Base-by-base conservation (phyloP, 75 land plant genomes). In the Gnetum montanum region DNA sequence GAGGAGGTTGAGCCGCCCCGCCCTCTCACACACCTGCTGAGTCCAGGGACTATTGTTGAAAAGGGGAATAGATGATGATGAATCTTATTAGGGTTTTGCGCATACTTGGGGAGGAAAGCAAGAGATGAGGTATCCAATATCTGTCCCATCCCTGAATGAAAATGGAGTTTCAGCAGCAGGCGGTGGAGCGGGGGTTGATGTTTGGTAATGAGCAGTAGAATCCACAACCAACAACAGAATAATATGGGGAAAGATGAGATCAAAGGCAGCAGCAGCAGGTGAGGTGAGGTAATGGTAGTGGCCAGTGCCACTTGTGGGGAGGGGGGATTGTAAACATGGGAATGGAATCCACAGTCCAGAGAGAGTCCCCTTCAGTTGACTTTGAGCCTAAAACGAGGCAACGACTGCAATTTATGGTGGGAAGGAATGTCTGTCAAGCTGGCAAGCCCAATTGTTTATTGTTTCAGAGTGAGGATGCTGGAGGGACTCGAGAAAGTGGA, bases 401-500 rank as follows among this genome's bases (percentile, higher is more conserved):
- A 18, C 18, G 43, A 41, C 43, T 41, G 13, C 16, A 41, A 41
- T 41, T 41, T 41, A 41, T 41, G 13, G 43, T 41, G 43, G 43
- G 16, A 41, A 8, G 43, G 43, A 41, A 41, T 41, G 43, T 41
- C 43, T 41, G 4, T 15, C 43, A 18, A 15, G 0, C 18, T 41
- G n/a, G 16, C 43, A 41, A 15, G 43, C n/a, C n/a, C 43, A 41
- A 15, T 41, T 41, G 16, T 41, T 41, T 41, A 41, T 41, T 41
- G 16, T 41, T 41, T 18, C 43, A 2, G 16, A 18, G 43, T 41
- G 16, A 18, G n/a, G n/a, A 15, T 41, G 43, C 43, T 15, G 16
- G 43, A 41, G 43, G 16, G 16, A 41, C 43, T 15, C 43, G 43
- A 41, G 43, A 41, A 41, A 41, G 43, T 41, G 16, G 43, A 41